These are phyloP conservation scores for Chlamydomonas incerta DNA, from an alignment of 139 green algal genomes.

Conservation along the genomic window DNA sequence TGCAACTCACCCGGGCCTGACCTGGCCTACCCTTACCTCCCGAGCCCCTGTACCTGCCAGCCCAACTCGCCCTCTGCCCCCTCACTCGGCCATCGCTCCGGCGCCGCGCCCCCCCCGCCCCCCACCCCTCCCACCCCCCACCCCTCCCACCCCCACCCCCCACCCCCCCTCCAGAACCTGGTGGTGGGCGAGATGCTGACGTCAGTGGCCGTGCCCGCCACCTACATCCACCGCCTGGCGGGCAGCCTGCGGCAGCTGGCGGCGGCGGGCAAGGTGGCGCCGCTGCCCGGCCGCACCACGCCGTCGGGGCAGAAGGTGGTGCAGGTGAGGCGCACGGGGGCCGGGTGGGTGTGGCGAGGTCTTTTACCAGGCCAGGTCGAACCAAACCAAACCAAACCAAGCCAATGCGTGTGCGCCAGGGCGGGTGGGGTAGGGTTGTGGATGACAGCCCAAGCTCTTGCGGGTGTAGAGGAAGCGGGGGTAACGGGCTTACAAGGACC, in stretches of 20 bases:
- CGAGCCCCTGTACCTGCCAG: not conserved
- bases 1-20: too few relatives aligned
- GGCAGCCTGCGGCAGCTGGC: not conserved
- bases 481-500: too few relatives aligned
- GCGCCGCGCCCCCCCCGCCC: not conserved
- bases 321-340: slow-evolving; percentile 7
- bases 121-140: not conserved
- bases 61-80: not conserved
- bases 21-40: not conserved
- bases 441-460: too few relatives aligned
- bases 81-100: too few relatives aligned
- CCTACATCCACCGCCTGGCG: slow-evolving; percentile 27
- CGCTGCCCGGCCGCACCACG: not conserved
- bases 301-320: slow-evolving; percentile 14
- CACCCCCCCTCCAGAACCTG: not conserved
- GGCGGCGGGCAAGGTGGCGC: not conserved
- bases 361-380: too few relatives aligned
- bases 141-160: not conserved
- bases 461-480: too few relatives aligned
- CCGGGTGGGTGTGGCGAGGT: too few relatives aligned
- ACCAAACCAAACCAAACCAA: too few relatives aligned
- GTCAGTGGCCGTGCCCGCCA: not conserved
- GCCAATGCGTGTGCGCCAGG: too few relatives aligned
- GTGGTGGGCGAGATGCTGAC: not conserved
- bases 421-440: too few relatives aligned